Base-by-base conservation (phyloP, 2,329 filamentous ascomycete genomes). In the Calonectria pauciramosa region DNA sequence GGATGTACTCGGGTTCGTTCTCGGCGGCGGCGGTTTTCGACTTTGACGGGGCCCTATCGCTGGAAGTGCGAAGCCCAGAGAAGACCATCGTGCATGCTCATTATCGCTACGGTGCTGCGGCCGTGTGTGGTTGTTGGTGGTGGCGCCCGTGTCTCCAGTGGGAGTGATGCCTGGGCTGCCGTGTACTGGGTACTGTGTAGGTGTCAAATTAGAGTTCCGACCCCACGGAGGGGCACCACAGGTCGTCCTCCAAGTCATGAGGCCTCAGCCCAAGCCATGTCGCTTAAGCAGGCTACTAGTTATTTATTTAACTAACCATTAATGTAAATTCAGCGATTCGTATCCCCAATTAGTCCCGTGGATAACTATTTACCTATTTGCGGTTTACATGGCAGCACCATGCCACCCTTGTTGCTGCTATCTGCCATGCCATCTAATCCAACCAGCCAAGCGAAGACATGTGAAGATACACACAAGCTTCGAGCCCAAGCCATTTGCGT, bases 21-120 rank as follows among this genome's bases (percentile, higher is more conserved):
- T 80, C 81, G 79, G 77, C 76, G 79, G 80, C 44, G 78, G 44
- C 77, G 36, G 81, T 75, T 80, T 82, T 83, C 71, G 81, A 78
- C 49, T 83, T 82, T 72, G 83, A 80, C 34, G 83, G 82, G 54
- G 83, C 81, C 76, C 82, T 83, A 75, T 87, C 86, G 82, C 81
- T 83, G 77, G 87, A 84, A 74, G 86, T 82, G 79, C 90, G 87
- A 80, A 90, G 86, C 77, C 85, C 86, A 75, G 87, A 85, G 77
- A 90, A 86, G 71, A 87, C 87, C 88, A 90, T 90, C 81, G 83
- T 86, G 83, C 78, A 83, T 83, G 83, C 74, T 84, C 84, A 85
- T 86, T 74, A 72, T 72, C 68, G 66, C 65, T 63, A 69, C 49
- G 68, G 44, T 49, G 60, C 38, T 41, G 60, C 60, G 60, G 41